Percentiles rank a stretch among this genome's conserved stretches.
These are phyloP conservation scores for Babesia gibsoni DNA, from an alignment of 169 alveolate species.

Conservation along the genomic window DNA sequence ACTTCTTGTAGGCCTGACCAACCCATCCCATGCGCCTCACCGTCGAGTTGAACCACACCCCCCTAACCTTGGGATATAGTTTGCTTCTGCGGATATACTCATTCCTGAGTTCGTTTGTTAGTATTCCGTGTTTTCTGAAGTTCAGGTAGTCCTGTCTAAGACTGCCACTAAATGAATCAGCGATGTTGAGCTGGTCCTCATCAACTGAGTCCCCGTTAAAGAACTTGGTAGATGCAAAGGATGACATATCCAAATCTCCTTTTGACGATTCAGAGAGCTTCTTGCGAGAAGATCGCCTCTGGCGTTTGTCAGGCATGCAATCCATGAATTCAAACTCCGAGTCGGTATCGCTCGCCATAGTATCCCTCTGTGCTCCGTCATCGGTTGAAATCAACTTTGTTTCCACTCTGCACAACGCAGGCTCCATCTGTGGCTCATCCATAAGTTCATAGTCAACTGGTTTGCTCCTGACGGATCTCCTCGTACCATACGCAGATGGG, in stretches of 20 bases:
- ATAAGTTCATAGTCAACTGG: no score
- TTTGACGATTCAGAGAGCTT: not conserved
- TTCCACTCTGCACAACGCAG: constrained; percentile 18
- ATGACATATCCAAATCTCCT: not conserved
- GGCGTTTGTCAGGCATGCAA: not conserved
- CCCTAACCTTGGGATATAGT: constrained; percentile 75
- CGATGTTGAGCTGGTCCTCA: not conserved
- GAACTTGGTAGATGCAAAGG: not conserved
- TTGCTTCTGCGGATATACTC: constrained; percentile 71
- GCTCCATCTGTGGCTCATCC: not conserved
- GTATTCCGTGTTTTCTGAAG: not conserved
- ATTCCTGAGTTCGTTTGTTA: constrained; percentile 69
- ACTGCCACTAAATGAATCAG: not conserved
- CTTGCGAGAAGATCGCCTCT: not conserved
- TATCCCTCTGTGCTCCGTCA: constrained; percentile 2
- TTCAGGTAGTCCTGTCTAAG: not conserved
- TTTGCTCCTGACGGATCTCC: no score
- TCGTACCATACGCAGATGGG: no score
- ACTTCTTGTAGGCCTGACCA: constrained; percentile 80
- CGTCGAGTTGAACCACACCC: constrained; percentile 82
- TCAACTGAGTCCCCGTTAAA: not conserved
- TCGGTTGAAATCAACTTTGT: constrained; percentile 11
- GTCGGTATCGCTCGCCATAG: not conserved
- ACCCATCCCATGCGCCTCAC: constrained; percentile 82
- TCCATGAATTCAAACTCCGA: constrained; percentile 12